These are phyloP conservation scores for Metschnikowia lachancei DNA, from an alignment of 805 yeast species.

Conservation along the genomic window DNA sequence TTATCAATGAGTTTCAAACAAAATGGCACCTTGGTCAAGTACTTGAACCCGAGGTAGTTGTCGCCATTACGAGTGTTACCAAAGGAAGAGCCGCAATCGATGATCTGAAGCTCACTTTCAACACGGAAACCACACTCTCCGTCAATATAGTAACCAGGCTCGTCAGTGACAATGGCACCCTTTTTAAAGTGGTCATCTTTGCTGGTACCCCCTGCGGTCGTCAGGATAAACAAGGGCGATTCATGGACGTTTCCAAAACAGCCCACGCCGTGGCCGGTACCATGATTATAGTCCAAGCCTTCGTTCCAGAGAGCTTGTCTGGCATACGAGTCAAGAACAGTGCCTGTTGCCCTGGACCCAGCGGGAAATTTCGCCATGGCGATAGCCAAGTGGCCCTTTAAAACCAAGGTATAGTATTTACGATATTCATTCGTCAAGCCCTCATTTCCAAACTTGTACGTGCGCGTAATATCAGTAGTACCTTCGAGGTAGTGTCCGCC, in stretches of 20 bases:
- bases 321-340: slow-evolving; percentile 75
- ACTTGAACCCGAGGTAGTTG: slow-evolving; percentile 37
- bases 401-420: slow-evolving; percentile 75
- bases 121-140: slow-evolving; percentile 88
- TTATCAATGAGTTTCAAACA: slow-evolving; percentile 36
- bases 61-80: slow-evolving; percentile 31
- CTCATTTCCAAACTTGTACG: slow-evolving; percentile 58
- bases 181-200: slow-evolving; percentile 37
- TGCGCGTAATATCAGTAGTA: slow-evolving; percentile 93
- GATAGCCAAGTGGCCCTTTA: slow-evolving; percentile 87
- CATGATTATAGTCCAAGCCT: slow-evolving; percentile 88
- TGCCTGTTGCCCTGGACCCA: slow-evolving; percentile 59
- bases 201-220: slow-evolving; percentile 50
- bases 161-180: slow-evolving; percentile 84
- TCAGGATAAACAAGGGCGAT: slow-evolving; percentile 83
- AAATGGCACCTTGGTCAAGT: slow-evolving; percentile 43
- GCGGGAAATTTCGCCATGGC: slow-evolving; percentile 78
- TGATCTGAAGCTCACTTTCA: slow-evolving; percentile 74
- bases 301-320: slow-evolving; percentile 77
- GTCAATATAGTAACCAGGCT: slow-evolving; percentile 91
- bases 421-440: slow-evolving; percentile 44
- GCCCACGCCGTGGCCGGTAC: slow-evolving; percentile 98
- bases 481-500: slow-evolving; percentile 94
- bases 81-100: slow-evolving; percentile 40
- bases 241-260: slow-evolving; percentile 89